Conservation (phyloP, 805 yeast species). For the Pichia paraexigua region DNA sequence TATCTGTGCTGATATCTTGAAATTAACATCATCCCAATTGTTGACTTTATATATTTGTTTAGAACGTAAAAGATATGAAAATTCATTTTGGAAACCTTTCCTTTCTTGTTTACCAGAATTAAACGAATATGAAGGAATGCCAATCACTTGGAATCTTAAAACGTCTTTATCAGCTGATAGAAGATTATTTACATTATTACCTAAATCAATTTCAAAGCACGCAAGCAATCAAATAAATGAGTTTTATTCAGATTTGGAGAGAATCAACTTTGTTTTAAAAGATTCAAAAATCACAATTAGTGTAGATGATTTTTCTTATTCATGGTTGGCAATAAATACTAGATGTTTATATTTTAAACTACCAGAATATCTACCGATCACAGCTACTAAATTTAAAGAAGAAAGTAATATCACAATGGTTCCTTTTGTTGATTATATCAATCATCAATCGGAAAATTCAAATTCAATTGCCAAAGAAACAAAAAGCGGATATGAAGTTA, state of each 20-base stretch:
- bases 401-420: slow-evolving; percentile 78
- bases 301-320: slow-evolving; percentile 41
- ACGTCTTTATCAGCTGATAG: neutral
- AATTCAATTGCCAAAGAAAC: slow-evolving; percentile 46
- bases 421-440: slow-evolving; percentile 83
- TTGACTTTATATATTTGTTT: slow-evolving; percentile 41
- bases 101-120: slow-evolving; percentile 52
- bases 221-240: slow-evolving; percentile 34
- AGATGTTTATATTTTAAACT: slow-evolving; percentile 79
- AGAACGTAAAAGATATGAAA: slow-evolving; percentile 32
- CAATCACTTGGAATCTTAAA: slow-evolving; percentile 48
- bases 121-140: slow-evolving; percentile 47
- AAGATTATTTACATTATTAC: slow-evolving; percentile 32
- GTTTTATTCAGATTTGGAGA: slow-evolving; percentile 37
- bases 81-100: slow-evolving; percentile 64
- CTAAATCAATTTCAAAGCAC: slow-evolving; percentile 35
- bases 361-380: slow-evolving; percentile 34
- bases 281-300: slow-evolving; percentile 9
- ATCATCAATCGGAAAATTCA: slow-evolving; percentile 46
- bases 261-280: slow-evolving; percentile 13
- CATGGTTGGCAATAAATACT: slow-evolving; percentile 86
- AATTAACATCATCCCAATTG: slow-evolving; percentile 53
- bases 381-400: slow-evolving; percentile 20
- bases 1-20: slow-evolving; percentile 28
- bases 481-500: slow-evolving; percentile 45